Base-by-base conservation (phyloP, 192 early-diverging fungal genomes). In the Gaertneriomyces semiglobifer region DNA sequence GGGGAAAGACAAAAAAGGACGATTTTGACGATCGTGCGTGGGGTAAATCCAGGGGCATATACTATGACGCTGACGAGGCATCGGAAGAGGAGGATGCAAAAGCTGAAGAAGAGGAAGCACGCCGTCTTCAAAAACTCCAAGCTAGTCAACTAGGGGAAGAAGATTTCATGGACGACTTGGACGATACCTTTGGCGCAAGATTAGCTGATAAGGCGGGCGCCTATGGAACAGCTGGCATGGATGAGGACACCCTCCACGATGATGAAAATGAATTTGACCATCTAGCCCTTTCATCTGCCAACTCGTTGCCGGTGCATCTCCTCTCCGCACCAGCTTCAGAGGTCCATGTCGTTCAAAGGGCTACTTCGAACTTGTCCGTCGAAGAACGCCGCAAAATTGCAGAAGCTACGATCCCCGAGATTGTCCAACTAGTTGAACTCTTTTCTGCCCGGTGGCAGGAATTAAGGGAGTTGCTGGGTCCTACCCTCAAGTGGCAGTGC, bases 81-180 rank as follows among this genome's bases (percentile, higher is more conserved):
- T 80, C 78, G 39, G 83, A 85, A 6, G 91, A 94, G 54, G 73
- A 90, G 47, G 89, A 88, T 19, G 89, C 87, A 60, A 85, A 85
- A 45, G 92, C 92, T 59, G 94, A 97, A 68, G 93, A 92, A 57
- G 84, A 84, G 52, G 95, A 95, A 74, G 94, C 92, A 4, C 73
- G 92, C 53, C 86, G 90, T 62, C 76, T 98, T 64, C 93, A 95
- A 64, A 86, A 84, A 74, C 81, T 90, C 69, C 85, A 86, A 45
- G 70, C 93, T 39, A 84, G 87, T 53, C 82, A 77, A 39, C 85
- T 95, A 79, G 79, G 87, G 40, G 95, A 95, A 70, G 89, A 82
- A 56, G 95, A 98, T 81, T 95, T 93, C 68, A 77, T 94, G 50
- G 90, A 88, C 45, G 82, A 81, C 65, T 71, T 81, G 38, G 77